phyloP scores from a whole-genome alignment of 768 basidiomycete genomes.

The Mycena venus region DNA sequence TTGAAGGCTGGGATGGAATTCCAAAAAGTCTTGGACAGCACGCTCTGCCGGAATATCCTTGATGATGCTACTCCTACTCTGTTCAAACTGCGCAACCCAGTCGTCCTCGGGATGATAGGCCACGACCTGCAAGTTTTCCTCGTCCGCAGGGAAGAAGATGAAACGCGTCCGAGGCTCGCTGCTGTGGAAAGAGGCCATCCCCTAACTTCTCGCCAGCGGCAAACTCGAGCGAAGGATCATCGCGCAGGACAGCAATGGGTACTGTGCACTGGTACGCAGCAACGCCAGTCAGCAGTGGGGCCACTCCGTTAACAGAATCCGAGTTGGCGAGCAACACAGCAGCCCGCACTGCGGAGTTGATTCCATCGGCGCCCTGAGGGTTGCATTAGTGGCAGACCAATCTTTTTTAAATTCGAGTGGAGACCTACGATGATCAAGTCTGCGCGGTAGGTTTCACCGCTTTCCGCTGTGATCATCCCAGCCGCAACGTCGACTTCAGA shows the following conservation, averaged over 20 bases:
- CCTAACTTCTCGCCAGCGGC: conserved; percentile 17
- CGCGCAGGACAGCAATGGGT: conserved; percentile 6
- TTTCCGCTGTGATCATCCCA: conserved; percentile 20
- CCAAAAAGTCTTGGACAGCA: conserved; percentile 21
- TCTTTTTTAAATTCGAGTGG: not conserved
- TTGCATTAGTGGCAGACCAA: too few species aligned
- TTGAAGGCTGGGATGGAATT: conserved; percentile 23
- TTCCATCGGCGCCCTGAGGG: conserved; percentile 34
- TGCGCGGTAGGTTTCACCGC: conserved; percentile 15
- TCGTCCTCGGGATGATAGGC: conserved; percentile 24
- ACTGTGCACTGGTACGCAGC: conserved; percentile 31
- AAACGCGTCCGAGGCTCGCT: conserved; percentile 16
- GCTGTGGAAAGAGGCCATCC: conserved; percentile 19
- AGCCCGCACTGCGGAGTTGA: conserved; percentile 31
- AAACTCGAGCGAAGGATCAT: conserved; percentile 26
- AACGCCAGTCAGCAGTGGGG: conserved; percentile 24
- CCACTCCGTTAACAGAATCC: conserved; percentile 8
- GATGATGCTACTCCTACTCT: conserved; percentile 27
- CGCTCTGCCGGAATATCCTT: conserved; percentile 13
- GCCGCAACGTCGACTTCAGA: conserved; percentile 8
- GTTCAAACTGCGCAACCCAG: conserved; percentile 23
- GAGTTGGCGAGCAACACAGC: conserved; percentile 12
- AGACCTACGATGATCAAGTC: conserved; percentile 32
- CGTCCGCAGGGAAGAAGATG: conserved; percentile 23
- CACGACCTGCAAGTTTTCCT: conserved; percentile 26